Evolutionary conservation across 2,329 filamentous ascomycete genomes (phyloP), one percentile per base, ranked within the genome.

Genomic region (Aphanoascus verrucosus): DNA sequence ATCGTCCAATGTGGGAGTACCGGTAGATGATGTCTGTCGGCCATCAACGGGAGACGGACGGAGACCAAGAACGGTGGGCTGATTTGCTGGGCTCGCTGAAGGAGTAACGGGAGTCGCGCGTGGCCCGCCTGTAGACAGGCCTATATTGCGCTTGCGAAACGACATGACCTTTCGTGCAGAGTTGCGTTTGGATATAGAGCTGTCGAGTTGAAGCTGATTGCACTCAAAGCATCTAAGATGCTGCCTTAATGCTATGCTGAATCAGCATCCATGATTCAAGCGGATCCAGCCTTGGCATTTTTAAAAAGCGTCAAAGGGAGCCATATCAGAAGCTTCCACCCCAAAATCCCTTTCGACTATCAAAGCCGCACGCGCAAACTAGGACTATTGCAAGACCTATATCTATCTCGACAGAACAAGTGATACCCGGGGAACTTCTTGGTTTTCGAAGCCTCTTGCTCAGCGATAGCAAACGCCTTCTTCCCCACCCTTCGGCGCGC

Each of bases 11-110:
- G 89, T 94, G 2, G 82, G 77, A 0, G 88, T 91, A 19, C 93
- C 93, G 0, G 93, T 97, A 0, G 93, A 98, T 1, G 86, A 97
- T 6, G 88, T 94, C 37, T 83, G 77, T 46, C 89, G 83, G 53
- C 91, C 91, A 65, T 95, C 90, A 32, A 94, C 74, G 45, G 90
- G 88, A 11, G 93, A 98, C 14, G 91, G 88, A 48, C 91, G 82
- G 19, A 89, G 77, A 15, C 83, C 83, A 42, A 74, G 70, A 15
- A 65, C 64, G 50, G 40, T 41, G 47, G 40, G 49, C 32, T 52
- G 52, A 38, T 58, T 56, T 20, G 58, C 50, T 31, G 57, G 57
- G 20, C 51, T 31, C 53, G 61, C 49, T 47, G 60, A 38, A 46
- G 57, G 56, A 59, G 64, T 66, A 49, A 61, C 56, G n/a, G 54